Evolutionary conservation across 495 filamentous ascomycete genomes (phyloP), one percentile per base, ranked within the genome.

Genomic region (Xylaria venustula): DNA sequence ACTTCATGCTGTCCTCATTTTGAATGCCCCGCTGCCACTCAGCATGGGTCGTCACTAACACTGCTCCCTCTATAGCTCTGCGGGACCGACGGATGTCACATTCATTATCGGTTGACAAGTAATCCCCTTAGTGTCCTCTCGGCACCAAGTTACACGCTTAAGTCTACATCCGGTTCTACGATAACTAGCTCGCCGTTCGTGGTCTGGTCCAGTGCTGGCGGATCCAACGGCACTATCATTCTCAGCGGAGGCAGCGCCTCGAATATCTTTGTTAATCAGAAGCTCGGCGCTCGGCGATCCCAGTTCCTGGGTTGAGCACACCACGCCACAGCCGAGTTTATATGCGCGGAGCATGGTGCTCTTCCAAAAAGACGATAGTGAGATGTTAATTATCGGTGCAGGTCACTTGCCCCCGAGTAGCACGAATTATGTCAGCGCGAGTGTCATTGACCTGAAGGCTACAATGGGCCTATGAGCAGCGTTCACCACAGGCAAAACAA

Each of bases 251-350:
- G 81, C 0, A 79, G 75, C 7, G 65, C 76, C 34, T 70, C 71
- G n/a, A 71, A 81, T 20, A 62, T 90, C 2, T 90, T 85, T 52
- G 65, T 84, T 22, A 90, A 89, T 63, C 70, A 75, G 36, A 74
- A 71, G 7, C 73, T 88, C 4, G 87, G 85, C 8, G 7, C 73
- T 88, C 4, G 87, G 85, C 8, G 76, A 79, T 40, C 65, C 68
- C 2, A 77, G 74, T 23, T 68, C 79, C 11, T 89, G 87, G 87
- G 79, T 76, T 37, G 79, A 58, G 19, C 53, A 68, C 17, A 48
- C 68, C 6, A 83, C 81, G 0, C 78, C 78, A 0, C 78, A 84
- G 61, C 65, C 67, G 0, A 65, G 61, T 9, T 76, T 75, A 20
- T 88, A 88, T 64, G 81, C 83, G 0, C 62, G 84, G 22, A 71